Evolutionary conservation across 108 stramenopile genomes (phyloP), one percentile per base, ranked within the genome.

Genomic region (Bacterosira constricta): DNA sequence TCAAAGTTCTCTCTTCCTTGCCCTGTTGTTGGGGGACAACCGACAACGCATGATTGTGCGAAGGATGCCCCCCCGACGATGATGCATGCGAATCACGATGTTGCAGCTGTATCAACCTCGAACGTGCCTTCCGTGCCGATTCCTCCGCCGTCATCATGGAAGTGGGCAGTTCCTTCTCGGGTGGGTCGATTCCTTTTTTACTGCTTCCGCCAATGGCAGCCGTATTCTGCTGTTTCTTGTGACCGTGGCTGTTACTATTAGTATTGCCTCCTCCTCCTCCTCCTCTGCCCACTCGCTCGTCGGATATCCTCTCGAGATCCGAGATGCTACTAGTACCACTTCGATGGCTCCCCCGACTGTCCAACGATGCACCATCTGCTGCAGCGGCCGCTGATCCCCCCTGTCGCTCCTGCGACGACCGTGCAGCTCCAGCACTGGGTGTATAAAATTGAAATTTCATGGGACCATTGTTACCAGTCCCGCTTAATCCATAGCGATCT

Each of bases 81-180:
- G 36, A 18, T 41, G 57, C 15, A 25, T 17, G 26, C 1, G 25
- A 31, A 18, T n/a, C 17, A 37, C 18, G 39, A 58, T 15, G 57
- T 18, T 8, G 63, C 37, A 66, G 54, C 58, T 63, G 53, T 9
- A 66, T 78, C n/a, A 66, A 53, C 65, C 63, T 69, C 17, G 69
- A 71, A 17, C 64, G 45, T 1, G 69, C 67, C 30, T 70, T 71
- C 27, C 41, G 34, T 7, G 69, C 69, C 1, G 64, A 57, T 25
- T 78, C 68, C 46, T 78, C 69, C 0, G 60, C 67, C 5, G 46
- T 15, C 7, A n/a, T 0, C 17, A 17, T 30, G 6, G 45, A 30
- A 0, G 54, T 12, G 6, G 63, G 18, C 17, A 31, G 1, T 23
- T 41, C 47, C 37, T 30, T 13, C 51, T 63, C 72, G 41, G 72